These are phyloP conservation scores for Colletotrichum spaethianum DNA, from an alignment of 2,329 filamentous ascomycete genomes.

Conservation along the genomic window DNA sequence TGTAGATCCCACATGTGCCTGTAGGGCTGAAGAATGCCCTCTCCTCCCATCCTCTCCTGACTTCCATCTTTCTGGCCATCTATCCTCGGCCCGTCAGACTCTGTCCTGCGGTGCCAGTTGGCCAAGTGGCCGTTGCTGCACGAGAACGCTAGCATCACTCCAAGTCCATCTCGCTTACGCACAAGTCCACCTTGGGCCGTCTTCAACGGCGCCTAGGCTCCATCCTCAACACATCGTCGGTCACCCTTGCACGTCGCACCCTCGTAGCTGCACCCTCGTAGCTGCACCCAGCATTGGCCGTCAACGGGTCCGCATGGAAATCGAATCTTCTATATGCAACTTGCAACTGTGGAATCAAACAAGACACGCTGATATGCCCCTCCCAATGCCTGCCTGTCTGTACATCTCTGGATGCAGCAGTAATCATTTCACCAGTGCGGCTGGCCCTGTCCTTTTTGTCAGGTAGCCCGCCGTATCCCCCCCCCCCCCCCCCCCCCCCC, in stretches of 20 bases:
- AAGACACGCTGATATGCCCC: constrained; percentile 33
- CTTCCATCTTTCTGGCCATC: too few relatives aligned
- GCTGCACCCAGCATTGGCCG: neutral
- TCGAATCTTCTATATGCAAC: constrained; percentile 15
- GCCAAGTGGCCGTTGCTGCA: neutral
- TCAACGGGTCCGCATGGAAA: neutral
- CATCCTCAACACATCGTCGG: constrained; percentile 2
- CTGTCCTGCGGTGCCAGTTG: neutral
- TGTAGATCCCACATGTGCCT: neutral
- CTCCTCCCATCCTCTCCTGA: neutral
- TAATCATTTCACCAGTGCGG: constrained; percentile 23
- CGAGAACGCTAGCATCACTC: constrained; percentile 11
- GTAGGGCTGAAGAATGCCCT: constrained; percentile 30
- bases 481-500: constrained; percentile 1
- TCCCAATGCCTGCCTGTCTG: constrained; percentile 13
- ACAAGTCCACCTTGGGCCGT: neutral
- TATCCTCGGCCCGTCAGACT: neutral
- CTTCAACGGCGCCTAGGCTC: constrained; percentile 12
- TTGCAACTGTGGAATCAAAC: constrained; percentile 22
- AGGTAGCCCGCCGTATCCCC: constrained; percentile 11
- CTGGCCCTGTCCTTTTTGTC: constrained; percentile 11
- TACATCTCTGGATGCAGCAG: constrained; percentile 8
- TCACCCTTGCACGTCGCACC: neutral
- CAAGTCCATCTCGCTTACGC: constrained; percentile 23
- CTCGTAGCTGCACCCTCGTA: neutral